Evolutionary conservation across 1,139 yeast genomes (phyloP).

Genomic region (Kurtzmaniella quercitrusa): DNA sequence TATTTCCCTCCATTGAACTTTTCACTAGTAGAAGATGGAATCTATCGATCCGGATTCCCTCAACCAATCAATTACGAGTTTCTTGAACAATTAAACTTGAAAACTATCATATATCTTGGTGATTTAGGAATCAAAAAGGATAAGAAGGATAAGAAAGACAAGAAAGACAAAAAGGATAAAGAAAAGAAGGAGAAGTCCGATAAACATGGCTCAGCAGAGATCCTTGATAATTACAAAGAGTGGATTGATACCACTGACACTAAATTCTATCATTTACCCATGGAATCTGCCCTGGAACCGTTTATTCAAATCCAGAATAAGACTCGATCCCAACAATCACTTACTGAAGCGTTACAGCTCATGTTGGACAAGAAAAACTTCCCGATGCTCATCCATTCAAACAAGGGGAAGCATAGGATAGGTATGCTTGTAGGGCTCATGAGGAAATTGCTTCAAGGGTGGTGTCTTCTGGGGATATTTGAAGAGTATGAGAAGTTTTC

Average conservation of each 20-base stretch:
- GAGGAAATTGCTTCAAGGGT: conserved; percentile 81
- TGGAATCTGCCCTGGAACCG: conserved; percentile 75
- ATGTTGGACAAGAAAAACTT: conserved; percentile 68
- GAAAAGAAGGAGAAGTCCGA: conserved; percentile 46
- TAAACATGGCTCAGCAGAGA: conserved; percentile 36
- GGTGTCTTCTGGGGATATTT: conserved; percentile 90
- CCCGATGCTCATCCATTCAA: conserved; percentile 86
- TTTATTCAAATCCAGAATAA: conserved; percentile 41
- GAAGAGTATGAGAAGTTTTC: conserved; percentile 94
- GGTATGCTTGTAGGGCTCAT: conserved; percentile 88
- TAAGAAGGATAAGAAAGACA: conserved; percentile 20
- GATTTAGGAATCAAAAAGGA: conserved; percentile 55
- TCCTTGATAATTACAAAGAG: conserved; percentile 48
- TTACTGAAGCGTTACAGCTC: conserved; percentile 58
- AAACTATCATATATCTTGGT: conserved; percentile 82
- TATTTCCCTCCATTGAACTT: conserved; percentile 88
- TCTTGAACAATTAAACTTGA: conserved; percentile 62
- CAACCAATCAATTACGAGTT: conserved; percentile 80
- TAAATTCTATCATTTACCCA: conserved; percentile 54
- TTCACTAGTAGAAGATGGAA: conserved; percentile 79
- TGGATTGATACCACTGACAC: conserved; percentile 62
- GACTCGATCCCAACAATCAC: conserved; percentile 39
- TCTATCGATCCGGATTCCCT: conserved; percentile 92
- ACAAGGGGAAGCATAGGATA: conserved; percentile 92
- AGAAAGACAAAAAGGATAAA: conserved; percentile 12